Percentiles rank a stretch among this genome's conserved stretches.
Conservation (phyloP, 805 yeast species). For the Cyberlindnera petersonii region DNA sequence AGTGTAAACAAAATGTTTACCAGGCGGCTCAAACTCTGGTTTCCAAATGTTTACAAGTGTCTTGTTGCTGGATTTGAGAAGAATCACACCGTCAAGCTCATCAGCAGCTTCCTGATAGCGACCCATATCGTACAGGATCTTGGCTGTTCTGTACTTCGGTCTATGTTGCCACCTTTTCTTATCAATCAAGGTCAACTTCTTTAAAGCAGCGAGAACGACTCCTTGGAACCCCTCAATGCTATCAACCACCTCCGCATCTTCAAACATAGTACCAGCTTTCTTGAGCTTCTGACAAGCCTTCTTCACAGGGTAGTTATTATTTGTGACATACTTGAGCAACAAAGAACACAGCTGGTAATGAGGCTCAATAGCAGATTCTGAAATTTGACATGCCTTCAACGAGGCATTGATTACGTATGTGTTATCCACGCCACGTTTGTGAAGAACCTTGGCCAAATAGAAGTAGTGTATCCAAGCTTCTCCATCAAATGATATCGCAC, state of each 20-base stretch:
- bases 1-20: conserved; percentile 82
- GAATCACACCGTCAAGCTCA: conserved; percentile 60
- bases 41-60: conserved; percentile 87
- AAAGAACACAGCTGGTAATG: conserved; percentile 62
- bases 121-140: conserved; percentile 47
- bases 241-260: conserved; percentile 20
- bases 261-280: conserved; percentile 27
- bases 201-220: conserved; percentile 46
- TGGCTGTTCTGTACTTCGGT: conserved; percentile 70
- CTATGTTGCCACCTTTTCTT: conserved; percentile 91
- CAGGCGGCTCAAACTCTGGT: conserved; percentile 87
- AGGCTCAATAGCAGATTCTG: conserved; percentile 59
- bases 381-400: conserved; percentile 39
- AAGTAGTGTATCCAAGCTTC: conserved; percentile 61
- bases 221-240: conserved; percentile 21
- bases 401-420: conserved; percentile 38
- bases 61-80: conserved; percentile 63
- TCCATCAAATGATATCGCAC: conserved; percentile 42
- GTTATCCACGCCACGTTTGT: conserved; percentile 41
- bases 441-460: conserved; percentile 53
- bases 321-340: conserved; percentile 51
- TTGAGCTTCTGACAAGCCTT: conserved; percentile 39
- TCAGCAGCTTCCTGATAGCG: conserved; percentile 53
- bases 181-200: conserved; percentile 51
- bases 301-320: conserved; percentile 31